phyloP scores from a whole-genome alignment of 192 early-diverging fungal species.

The Jimgerdemannia lactiflua region DNA sequence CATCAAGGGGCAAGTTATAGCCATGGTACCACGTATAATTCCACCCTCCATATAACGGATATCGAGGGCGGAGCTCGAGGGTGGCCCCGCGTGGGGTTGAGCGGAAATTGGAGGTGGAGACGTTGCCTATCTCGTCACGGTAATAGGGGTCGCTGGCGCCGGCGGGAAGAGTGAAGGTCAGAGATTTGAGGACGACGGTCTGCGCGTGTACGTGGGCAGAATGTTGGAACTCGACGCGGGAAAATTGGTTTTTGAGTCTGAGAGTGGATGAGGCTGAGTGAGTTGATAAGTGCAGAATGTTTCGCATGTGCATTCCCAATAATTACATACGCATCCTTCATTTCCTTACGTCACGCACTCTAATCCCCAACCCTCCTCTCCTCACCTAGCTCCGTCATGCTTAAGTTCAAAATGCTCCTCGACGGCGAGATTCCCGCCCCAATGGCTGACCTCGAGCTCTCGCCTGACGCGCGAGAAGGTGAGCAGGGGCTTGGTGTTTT shows the following conservation, averaged over 20 bases:
- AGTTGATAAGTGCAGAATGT: conserved; percentile 11
- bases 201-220: conserved; percentile 34
- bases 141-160: conserved; percentile 76
- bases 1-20: conserved; percentile 72
- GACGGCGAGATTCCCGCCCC: conserved; percentile 76
- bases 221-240: conserved; percentile 64
- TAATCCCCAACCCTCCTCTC: background rate
- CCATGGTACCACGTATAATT: conserved; percentile 95
- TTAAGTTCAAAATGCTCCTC: conserved; percentile 79
- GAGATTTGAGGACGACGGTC: conserved; percentile 50
- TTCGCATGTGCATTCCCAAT: conserved; percentile 16
- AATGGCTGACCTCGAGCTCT: conserved; percentile 83
- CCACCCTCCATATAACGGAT: conserved; percentile 97
- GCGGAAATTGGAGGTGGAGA: conserved; percentile 81
- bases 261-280: background rate
- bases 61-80: conserved; percentile 85
- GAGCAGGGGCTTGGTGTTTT: conserved; percentile 52
- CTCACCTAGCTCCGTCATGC: conserved; percentile 78
- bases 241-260: conserved; percentile 66
- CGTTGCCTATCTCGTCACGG: conserved; percentile 93
- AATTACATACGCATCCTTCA: background rate
- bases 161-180: conserved; percentile 62
- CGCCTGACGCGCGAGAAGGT: conserved; percentile 56
- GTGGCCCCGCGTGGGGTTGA: conserved; percentile 44
- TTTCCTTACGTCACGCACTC: conserved; percentile 16